Conservation (phyloP, 1,284 basidiomycete species). For the Testicularia cyperi region DNA sequence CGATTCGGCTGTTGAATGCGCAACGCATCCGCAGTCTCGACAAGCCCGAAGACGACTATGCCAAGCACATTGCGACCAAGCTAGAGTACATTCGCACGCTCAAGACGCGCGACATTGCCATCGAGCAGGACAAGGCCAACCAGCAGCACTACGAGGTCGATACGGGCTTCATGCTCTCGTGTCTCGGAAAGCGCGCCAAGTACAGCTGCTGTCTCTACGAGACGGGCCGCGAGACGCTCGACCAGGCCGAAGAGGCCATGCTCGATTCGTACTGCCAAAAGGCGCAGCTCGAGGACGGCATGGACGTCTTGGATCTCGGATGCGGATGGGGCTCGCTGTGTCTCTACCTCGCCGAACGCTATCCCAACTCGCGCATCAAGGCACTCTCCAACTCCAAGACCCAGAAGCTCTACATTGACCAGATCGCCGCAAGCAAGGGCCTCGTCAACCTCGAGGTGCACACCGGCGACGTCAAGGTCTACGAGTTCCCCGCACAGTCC, state of each 20-base stretch:
- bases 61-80: constrained; percentile 70
- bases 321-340: constrained; percentile 78
- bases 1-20: constrained; percentile 68
- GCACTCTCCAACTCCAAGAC: constrained; percentile 74
- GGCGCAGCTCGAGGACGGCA: constrained; percentile 69
- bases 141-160: constrained; percentile 76
- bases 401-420: constrained; percentile 72
- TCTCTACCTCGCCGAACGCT: constrained; percentile 73
- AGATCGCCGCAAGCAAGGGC: constrained; percentile 65
- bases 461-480: constrained; percentile 73
- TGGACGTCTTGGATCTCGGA: constrained; percentile 72
- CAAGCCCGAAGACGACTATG: constrained; percentile 66
- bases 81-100: constrained; percentile 64
- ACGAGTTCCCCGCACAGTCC: constrained; percentile 65
- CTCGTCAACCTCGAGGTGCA: constrained; percentile 69
- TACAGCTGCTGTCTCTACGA: constrained; percentile 70
- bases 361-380: constrained; percentile 70
- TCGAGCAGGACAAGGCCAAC: constrained; percentile 72
- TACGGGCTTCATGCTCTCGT: constrained; percentile 50
- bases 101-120: constrained; percentile 67
- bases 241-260: constrained; percentile 70
- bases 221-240: constrained; percentile 69
- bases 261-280: constrained; percentile 73
- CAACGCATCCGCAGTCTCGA: constrained; percentile 68
- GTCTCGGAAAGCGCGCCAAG: constrained; percentile 46